These are phyloP conservation scores for Quercus lobata DNA, from an alignment of 331 rosid species.

Conservation along the genomic window DNA sequence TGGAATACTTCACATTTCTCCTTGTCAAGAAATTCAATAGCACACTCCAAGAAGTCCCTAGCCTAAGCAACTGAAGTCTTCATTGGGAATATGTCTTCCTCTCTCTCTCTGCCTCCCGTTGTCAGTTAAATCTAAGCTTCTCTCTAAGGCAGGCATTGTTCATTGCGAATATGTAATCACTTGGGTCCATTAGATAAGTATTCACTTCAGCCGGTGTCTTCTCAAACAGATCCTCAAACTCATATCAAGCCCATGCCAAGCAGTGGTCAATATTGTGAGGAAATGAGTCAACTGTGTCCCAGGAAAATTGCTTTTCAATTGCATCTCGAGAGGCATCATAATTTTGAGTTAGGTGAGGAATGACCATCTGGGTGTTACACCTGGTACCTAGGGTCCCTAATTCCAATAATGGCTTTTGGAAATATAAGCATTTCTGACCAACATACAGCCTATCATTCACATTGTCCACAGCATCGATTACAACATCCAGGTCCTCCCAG, in stretches of 20 bases:
- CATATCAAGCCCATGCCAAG: slow-evolving; percentile 98
- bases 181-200: slow-evolving; percentile 65
- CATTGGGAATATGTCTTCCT: too few relatives aligned
- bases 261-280: slow-evolving; percentile 97
- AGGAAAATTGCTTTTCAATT: slow-evolving; percentile 95
- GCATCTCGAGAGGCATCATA: slow-evolving; percentile 98
- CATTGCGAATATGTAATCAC: slow-evolving; percentile 63
- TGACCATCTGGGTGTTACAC: slow-evolving; percentile 98
- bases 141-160: slow-evolving; percentile 50
- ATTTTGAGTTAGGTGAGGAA: slow-evolving; percentile 91
- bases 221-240: slow-evolving; percentile 93
- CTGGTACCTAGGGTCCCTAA: slow-evolving; percentile 95
- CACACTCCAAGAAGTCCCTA: slow-evolving; percentile 84
- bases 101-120: too few relatives aligned
- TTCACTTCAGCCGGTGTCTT: slow-evolving; percentile 94
- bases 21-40: slow-evolving; percentile 84
- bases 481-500: slow-evolving; percentile 84
- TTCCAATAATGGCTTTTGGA: slow-evolving; percentile 97
- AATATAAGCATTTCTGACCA: slow-evolving; percentile 91
- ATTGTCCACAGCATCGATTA: slow-evolving; percentile 85
- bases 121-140: too few relatives aligned
- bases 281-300: slow-evolving; percentile 95
- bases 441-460: slow-evolving; percentile 90
- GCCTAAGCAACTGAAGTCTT: slow-evolving; percentile 62
- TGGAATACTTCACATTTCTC: slow-evolving; percentile 75